These are phyloP conservation scores for Ophiostoma tasmaniense DNA, from an alignment of 2,329 filamentous ascomycete genomes.

Conservation along the genomic window DNA sequence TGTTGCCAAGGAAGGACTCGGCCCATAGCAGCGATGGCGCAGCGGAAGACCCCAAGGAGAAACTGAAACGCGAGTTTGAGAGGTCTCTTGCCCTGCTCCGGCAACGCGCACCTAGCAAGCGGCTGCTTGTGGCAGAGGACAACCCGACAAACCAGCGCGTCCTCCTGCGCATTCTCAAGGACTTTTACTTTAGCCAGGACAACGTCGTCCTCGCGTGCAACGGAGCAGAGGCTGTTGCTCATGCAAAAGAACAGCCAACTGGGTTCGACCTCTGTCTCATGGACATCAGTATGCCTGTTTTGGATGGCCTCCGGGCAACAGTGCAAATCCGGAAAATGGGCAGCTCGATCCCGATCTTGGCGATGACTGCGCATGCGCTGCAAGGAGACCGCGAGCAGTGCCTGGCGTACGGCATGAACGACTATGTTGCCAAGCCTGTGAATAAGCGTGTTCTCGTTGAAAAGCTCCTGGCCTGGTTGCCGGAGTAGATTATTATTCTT, in stretches of 20 bases:
- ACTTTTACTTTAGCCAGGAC: conserved; percentile 31
- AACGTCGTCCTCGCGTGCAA: conserved; percentile 35
- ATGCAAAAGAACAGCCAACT: conserved; percentile 33
- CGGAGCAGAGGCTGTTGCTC: conserved; percentile 34
- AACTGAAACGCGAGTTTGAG: conserved; percentile 1
- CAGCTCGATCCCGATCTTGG: conserved; percentile 31
- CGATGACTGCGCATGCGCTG: conserved; percentile 48
- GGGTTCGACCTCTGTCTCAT: conserved; percentile 44
- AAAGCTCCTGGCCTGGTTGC: conserved; percentile 17
- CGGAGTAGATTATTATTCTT: not conserved
- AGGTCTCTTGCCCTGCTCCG: conserved; percentile 22
- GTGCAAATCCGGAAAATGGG: conserved; percentile 36
- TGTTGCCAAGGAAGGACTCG: conserved; percentile 69
- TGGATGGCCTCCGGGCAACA: conserved; percentile 47
- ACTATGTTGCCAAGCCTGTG: conserved; percentile 38
- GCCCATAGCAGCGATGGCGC: not conserved
- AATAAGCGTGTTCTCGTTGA: conserved; percentile 22
- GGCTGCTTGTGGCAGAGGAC: conserved; percentile 34
- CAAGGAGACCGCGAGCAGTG: conserved; percentile 47
- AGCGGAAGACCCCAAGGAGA: not conserved
- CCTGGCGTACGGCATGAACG: conserved; percentile 46
- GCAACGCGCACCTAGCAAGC: conserved; percentile 32
- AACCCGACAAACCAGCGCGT: conserved; percentile 37
- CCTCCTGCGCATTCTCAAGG: conserved; percentile 30
- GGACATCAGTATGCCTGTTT: conserved; percentile 53